These are phyloP conservation scores for Sclerospora graminicola DNA, from an alignment of 352 stramenopile genomes.

Conservation along the genomic window DNA sequence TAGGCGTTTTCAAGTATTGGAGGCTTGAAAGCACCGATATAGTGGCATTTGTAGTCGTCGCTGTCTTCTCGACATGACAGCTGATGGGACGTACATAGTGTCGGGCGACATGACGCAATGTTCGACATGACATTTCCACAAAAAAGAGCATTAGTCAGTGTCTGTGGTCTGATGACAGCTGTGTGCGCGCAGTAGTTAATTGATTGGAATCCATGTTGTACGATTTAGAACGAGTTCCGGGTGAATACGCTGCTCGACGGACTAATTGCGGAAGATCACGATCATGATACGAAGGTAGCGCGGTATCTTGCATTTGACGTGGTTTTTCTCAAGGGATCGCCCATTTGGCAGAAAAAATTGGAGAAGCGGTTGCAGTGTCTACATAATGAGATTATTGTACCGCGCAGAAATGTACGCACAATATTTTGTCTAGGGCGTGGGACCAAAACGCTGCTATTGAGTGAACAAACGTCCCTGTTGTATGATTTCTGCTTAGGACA, in stretches of 20 bases:
- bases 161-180: not conserved
- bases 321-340: constrained; percentile 62
- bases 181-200: not conserved
- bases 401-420: constrained; percentile 66
- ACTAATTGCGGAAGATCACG: constrained; percentile 79
- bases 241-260: constrained; percentile 79
- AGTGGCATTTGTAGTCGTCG: constrained; percentile 32
- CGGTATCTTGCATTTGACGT: constrained; percentile 81
- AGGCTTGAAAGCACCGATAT: not conserved
- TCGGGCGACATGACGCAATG: constrained; percentile 73
- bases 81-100: constrained; percentile 64
- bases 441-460: not conserved
- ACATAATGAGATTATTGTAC: constrained; percentile 84
- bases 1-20: not conserved
- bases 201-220: not conserved
- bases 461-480: constrained; percentile 1
- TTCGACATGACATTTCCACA: constrained; percentile 83
- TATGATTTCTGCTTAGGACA: constrained; percentile 30
- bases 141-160: constrained; percentile 44
- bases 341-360: constrained; percentile 82
- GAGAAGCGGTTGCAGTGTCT: constrained; percentile 82
- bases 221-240: constrained; percentile 45
- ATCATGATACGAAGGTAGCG: constrained; percentile 60
- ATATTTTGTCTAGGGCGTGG: not conserved
- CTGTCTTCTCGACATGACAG: constrained; percentile 64